A percentile compares a stretch with the other conserved stretches of the same genome.
These are phyloP conservation scores for Colletotrichum musicola DNA, from an alignment of 2,329 filamentous ascomycete species.

Conservation along the genomic window DNA sequence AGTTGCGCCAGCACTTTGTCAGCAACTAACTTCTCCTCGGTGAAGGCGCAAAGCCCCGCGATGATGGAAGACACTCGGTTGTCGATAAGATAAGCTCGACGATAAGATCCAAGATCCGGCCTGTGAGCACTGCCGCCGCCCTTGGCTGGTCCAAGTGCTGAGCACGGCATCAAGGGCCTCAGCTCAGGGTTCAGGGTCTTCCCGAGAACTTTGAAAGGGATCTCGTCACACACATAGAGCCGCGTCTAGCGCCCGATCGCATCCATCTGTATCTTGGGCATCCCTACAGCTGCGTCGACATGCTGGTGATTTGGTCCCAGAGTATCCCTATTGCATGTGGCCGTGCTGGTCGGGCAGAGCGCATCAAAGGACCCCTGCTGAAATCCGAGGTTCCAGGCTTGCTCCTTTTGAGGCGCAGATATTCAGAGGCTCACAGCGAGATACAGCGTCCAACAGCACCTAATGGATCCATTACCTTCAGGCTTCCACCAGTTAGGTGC, in stretches of 20 bases:
- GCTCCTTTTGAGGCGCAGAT: neutral
- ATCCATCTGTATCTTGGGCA: constrained; percentile 15
- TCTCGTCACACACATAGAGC: constrained; percentile 13
- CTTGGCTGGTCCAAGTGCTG: neutral
- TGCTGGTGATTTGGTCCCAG: neutral
- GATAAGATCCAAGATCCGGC: too few species aligned
- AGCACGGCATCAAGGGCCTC: too few species aligned
- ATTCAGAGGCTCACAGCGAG: too few species aligned
- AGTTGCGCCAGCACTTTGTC: neutral
- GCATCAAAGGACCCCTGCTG: neutral
- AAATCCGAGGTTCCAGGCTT: constrained; percentile 10
- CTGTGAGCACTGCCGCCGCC: too few species aligned
- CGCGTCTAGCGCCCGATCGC: constrained; percentile 25
- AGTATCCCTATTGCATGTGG: neutral
- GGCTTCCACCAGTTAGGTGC: too few species aligned
- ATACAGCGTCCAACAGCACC: too few species aligned
- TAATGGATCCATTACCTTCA: too few species aligned
- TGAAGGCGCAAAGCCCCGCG: neutral
- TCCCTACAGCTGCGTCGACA: constrained; percentile 17
- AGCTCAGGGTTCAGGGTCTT: neutral
- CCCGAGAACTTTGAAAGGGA: neutral
- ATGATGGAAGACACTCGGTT: neutral
- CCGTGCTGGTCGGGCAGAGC: neutral
- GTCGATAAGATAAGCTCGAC: neutral
- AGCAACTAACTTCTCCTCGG: neutral